phyloP scores from a whole-genome alignment of 768 basidiomycete species.

The Mycena albidolilacea region DNA sequence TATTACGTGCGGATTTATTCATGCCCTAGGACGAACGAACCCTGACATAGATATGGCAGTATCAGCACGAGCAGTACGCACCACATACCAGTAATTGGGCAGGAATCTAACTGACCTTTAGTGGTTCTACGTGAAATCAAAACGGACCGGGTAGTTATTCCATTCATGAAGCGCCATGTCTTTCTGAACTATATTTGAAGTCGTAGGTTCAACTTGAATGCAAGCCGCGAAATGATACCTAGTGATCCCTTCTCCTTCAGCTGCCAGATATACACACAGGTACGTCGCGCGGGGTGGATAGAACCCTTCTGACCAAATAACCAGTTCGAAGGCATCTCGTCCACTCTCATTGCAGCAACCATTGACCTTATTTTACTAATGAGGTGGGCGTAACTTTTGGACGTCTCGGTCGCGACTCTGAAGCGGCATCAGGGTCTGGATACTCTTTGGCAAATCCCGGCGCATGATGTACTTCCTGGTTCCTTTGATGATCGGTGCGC shows the following conservation, averaged over 20 bases:
- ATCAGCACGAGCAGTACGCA: slow-evolving; percentile 22
- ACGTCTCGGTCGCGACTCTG: neutral
- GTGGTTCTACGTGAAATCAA: slow-evolving; percentile 27
- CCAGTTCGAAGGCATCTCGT: slow-evolving; percentile 23
- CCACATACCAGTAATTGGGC: too few species aligned
- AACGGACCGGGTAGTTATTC: slow-evolving; percentile 15
- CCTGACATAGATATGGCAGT: neutral
- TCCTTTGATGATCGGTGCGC: slow-evolving; percentile 22
- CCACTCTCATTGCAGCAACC: slow-evolving; percentile 22
- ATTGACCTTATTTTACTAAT: slow-evolving; percentile 24
- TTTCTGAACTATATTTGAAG: slow-evolving; percentile 2
- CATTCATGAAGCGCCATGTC: too few species aligned
- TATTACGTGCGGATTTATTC: neutral
- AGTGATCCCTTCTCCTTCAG: neutral
- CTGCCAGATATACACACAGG: slow-evolving; percentile 27
- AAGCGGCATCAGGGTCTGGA: slow-evolving; percentile 24
- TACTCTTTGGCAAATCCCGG: slow-evolving; percentile 19
- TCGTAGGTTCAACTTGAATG: slow-evolving; percentile 7
- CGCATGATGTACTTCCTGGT: slow-evolving; percentile 21
- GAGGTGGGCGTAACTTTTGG: slow-evolving; percentile 4
- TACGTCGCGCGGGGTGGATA: neutral
- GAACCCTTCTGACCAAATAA: neutral
- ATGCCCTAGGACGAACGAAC: neutral
- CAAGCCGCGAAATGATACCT: neutral
- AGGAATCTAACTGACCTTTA: neutral